phyloP scores from a whole-genome alignment of 2,329 filamentous ascomycete genomes.

The Colletotrichum sp. region DNA sequence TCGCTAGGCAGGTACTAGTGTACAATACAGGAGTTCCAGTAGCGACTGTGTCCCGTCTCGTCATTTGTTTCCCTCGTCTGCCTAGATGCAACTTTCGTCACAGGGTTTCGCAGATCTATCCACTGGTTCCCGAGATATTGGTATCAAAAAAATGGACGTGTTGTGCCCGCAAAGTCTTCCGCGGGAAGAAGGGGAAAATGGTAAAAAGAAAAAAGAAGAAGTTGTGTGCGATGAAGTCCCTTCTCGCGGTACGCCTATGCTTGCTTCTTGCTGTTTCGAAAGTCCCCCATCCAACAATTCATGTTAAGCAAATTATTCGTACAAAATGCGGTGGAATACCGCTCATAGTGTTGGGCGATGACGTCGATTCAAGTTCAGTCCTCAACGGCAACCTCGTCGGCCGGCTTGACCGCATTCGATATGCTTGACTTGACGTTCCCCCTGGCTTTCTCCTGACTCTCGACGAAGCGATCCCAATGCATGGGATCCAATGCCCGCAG shows the following conservation, averaged over 20 bases:
- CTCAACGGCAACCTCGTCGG: conserved; percentile 45
- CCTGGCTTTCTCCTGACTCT: conserved; percentile 63
- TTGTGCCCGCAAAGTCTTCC: neutral
- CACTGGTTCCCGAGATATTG: neutral
- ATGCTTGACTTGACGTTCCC: conserved; percentile 51
- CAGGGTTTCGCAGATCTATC: neutral
- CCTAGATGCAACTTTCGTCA: neutral
- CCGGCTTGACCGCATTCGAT: conserved; percentile 27
- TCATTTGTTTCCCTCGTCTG: neutral
- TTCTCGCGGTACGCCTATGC: conserved; percentile 16
- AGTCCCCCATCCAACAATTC: neutral
- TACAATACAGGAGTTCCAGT: conserved; percentile 8
- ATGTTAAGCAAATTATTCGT: conserved; percentile 4
- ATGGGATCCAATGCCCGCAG: conserved; percentile 67
- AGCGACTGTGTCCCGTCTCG: conserved; percentile 1
- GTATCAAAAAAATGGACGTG: neutral
- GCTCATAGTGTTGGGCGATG: neutral
- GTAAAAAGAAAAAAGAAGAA: neutral
- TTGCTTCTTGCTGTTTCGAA: conserved; percentile 8
- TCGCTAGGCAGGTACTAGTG: neutral
- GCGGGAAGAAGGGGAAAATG: neutral
- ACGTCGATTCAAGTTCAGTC: conserved; percentile 30
- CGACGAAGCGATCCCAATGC: conserved; percentile 67
- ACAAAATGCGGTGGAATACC: neutral
- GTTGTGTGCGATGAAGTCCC: neutral